A percentile compares a stretch with the other conserved stretches of the same genome.
Conservation (phyloP, 495 filamentous ascomycete species). For the Trichoderma gamsii region DNA sequence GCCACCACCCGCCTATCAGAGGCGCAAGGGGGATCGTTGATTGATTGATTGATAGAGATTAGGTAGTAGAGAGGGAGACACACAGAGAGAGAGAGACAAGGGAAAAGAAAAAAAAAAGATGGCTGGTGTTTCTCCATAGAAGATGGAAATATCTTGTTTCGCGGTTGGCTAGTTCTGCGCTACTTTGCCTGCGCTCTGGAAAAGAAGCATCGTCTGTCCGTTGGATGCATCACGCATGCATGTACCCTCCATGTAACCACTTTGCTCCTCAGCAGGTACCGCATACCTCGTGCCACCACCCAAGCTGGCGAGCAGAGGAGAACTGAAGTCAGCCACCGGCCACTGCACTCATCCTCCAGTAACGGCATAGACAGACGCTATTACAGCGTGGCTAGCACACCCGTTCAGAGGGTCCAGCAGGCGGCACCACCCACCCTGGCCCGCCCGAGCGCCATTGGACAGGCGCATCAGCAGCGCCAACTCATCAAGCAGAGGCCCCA, state of each 20-base stretch:
- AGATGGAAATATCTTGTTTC: neutral
- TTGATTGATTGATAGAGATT: neutral
- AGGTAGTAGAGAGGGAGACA: neutral
- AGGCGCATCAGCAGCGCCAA: conserved; percentile 15
- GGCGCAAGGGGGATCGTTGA: neutral
- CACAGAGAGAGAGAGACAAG: neutral
- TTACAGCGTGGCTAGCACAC: conserved; percentile 5
- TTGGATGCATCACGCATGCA: too few species aligned
- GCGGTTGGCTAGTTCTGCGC: too few species aligned
- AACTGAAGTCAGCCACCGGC: too few species aligned
- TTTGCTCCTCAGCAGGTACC: neutral
- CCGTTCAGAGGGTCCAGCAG: neutral
- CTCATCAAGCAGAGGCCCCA: conserved; percentile 17
- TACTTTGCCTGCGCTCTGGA: too few species aligned
- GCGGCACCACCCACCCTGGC: conserved; percentile 9
- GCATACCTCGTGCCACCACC: too few species aligned
- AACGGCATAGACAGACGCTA: too few species aligned
- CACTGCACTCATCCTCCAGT: too few species aligned
- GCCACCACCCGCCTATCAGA: neutral
- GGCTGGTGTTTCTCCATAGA: neutral
- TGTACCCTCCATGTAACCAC: neutral
- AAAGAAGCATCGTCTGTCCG: too few species aligned
- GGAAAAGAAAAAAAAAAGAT: conserved; percentile 4
- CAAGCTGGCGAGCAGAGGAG: too few species aligned
- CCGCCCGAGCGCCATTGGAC: conserved; percentile 12